These are phyloP conservation scores for Albizia julibrissin DNA, from an alignment of 306 rosid genomes.

Conservation along the genomic window DNA sequence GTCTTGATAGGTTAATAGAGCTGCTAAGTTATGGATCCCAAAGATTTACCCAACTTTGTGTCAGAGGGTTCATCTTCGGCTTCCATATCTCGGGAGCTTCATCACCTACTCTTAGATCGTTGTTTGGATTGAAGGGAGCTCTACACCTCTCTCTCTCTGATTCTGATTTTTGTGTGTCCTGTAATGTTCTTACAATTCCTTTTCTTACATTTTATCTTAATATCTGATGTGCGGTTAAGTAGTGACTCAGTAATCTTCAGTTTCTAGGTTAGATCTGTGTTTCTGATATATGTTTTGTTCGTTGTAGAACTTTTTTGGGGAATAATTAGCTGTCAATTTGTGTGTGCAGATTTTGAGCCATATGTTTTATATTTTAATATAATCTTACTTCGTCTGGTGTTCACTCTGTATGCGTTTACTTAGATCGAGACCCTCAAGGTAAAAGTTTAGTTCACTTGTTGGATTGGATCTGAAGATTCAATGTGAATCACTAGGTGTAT, in stretches of 20 bases:
- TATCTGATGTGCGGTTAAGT: not conserved
- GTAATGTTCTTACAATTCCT: not conserved
- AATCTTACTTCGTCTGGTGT: not conserved
- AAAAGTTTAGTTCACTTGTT: too few species aligned
- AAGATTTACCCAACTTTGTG: slow-evolving; percentile 46
- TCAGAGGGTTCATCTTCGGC: slow-evolving; percentile 64
- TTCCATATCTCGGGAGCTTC: slow-evolving; percentile 87
- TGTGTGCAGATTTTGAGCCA: not conserved
- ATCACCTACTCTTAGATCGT: slow-evolving; percentile 52
- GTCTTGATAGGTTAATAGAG: slow-evolving; percentile 65
- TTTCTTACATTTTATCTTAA: not conserved
- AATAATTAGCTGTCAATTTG: not conserved
- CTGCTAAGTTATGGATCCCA: slow-evolving; percentile 96
- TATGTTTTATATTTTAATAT: not conserved
- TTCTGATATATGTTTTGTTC: not conserved
- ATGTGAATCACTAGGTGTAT: not conserved
- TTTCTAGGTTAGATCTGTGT: not conserved
- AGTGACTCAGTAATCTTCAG: too few species aligned
- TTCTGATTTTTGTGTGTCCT: not conserved
- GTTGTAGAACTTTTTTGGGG: not conserved
- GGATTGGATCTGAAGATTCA: too few species aligned
- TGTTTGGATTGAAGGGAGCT: slow-evolving; percentile 99
- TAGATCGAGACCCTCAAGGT: not conserved
- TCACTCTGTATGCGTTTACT: not conserved
- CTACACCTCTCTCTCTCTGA: slow-evolving; percentile 41